These are phyloP conservation scores for Cyclaneusma minus DNA, from an alignment of 2,329 filamentous ascomycete species.

Conservation along the genomic window DNA sequence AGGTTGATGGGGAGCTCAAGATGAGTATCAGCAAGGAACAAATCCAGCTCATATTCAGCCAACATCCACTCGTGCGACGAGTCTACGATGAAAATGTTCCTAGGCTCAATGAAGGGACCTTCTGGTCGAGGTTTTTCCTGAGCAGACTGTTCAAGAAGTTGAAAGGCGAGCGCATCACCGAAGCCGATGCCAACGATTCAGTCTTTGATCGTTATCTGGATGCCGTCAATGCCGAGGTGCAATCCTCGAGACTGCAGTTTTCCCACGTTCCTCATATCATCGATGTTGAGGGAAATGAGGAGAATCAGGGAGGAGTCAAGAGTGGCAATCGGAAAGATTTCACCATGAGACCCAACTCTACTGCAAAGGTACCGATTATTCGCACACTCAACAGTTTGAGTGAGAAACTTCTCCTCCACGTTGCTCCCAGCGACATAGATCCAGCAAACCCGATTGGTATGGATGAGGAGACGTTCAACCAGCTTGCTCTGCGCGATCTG, in stretches of 20 bases:
- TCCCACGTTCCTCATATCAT: constrained; percentile 75
- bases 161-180: constrained; percentile 73
- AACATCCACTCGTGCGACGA: constrained; percentile 78
- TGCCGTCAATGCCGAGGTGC: constrained; percentile 43
- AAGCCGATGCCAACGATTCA: constrained; percentile 60
- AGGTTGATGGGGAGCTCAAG: constrained; percentile 59
- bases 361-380: constrained; percentile 74
- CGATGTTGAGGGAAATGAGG: constrained; percentile 85
- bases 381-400: constrained; percentile 79
- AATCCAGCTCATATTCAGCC: constrained; percentile 80
- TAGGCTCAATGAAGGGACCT: constrained; percentile 61
- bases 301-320: constrained; percentile 74
- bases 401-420: constrained; percentile 83
- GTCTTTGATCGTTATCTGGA: constrained; percentile 79
- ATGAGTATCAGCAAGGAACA: constrained; percentile 83
- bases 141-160: constrained; percentile 83
- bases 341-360: constrained; percentile 68
- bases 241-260: constrained; percentile 37
- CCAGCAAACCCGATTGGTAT: constrained; percentile 47
- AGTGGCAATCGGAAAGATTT: constrained; percentile 74
- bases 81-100: constrained; percentile 92
- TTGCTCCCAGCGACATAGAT: constrained; percentile 62
- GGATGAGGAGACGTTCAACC: constrained; percentile 58
- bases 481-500: constrained; percentile 68
- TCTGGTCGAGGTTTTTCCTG: constrained; percentile 91